These are phyloP conservation scores for Thelonectria discophora DNA, from an alignment of 2,329 filamentous ascomycete species.

Conservation along the genomic window DNA sequence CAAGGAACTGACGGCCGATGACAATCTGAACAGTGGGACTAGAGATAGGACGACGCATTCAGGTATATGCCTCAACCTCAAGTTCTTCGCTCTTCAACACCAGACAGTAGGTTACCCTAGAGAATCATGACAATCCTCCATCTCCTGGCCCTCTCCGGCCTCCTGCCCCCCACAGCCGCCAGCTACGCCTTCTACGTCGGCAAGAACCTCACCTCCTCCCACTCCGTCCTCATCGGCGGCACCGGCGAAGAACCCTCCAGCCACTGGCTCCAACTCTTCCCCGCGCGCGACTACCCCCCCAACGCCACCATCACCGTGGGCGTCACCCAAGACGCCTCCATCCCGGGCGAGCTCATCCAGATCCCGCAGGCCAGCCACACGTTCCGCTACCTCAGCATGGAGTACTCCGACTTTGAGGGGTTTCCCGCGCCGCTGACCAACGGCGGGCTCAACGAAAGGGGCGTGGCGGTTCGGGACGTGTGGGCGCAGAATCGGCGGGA, in stretches of 20 bases:
- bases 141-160: no score
- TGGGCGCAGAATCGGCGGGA: slow-evolving; percentile 39
- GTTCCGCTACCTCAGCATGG: slow-evolving; percentile 37
- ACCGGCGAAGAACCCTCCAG: slow-evolving; percentile 58
- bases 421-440: slow-evolving; percentile 37
- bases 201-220: slow-evolving; percentile 53
- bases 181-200: slow-evolving; percentile 60
- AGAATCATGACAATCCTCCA: neutral
- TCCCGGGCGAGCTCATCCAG: slow-evolving; percentile 35
- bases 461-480: slow-evolving; percentile 35
- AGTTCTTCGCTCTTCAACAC: no score
- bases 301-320: slow-evolving; percentile 51
- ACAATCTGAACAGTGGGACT: no score
- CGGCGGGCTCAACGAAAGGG: slow-evolving; percentile 37
- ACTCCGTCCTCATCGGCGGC: slow-evolving; percentile 54
- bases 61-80: no score
- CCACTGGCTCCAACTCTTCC: slow-evolving; percentile 57
- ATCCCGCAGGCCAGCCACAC: slow-evolving; percentile 38
- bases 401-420: slow-evolving; percentile 38
- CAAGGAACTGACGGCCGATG: no score
- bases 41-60: no score
- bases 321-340: slow-evolving; percentile 33
- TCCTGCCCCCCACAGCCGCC: slow-evolving; percentile 29
- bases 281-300: slow-evolving; percentile 49
- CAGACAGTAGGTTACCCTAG: neutral